These are phyloP conservation scores for Gossypium davidsonii DNA, from an alignment of 441 rosid genomes.

Conservation along the genomic window DNA sequence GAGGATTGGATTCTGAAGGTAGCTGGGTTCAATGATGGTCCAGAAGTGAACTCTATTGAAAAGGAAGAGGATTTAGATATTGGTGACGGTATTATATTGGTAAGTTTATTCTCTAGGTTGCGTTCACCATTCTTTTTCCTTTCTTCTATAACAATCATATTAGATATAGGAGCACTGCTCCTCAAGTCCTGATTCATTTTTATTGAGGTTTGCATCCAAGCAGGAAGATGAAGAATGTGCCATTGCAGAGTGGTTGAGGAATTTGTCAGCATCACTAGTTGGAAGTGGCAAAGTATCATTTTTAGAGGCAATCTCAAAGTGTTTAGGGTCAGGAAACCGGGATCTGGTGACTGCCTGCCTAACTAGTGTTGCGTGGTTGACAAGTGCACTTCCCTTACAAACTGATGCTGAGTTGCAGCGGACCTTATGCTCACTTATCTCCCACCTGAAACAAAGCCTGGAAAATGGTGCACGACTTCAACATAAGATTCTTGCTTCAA, in stretches of 20 bases:
- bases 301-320: slow-evolving; percentile 36
- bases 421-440: slow-evolving; percentile 36
- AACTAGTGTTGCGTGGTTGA: slow-evolving; percentile 42
- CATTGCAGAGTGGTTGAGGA: slow-evolving; percentile 31
- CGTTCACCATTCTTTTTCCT: background rate
- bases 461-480: slow-evolving; percentile 29
- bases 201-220: background rate
- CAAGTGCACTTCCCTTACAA: slow-evolving; percentile 34
- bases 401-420: slow-evolving; percentile 29
- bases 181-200: background rate
- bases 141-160: background rate
- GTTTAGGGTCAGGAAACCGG: slow-evolving; percentile 32
- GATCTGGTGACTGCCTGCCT: slow-evolving; percentile 36
- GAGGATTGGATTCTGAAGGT: slow-evolving; percentile 42
- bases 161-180: background rate
- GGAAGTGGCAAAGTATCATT: slow-evolving; percentile 31
- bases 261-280: slow-evolving; percentile 36
- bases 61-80: slow-evolving; percentile 17
- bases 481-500: slow-evolving; percentile 47
- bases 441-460: slow-evolving; percentile 38
- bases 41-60: slow-evolving; percentile 10
- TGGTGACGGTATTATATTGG: slow-evolving; percentile 18
- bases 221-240: slow-evolving; percentile 39
- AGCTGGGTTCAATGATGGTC: slow-evolving; percentile 27
- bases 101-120: slow-evolving; percentile 15